A percentile compares a stretch with the other conserved stretches of the same genome.
These are phyloP conservation scores for Turritis glabra DNA, from an alignment of 345 rosid genomes.

Conservation along the genomic window DNA sequence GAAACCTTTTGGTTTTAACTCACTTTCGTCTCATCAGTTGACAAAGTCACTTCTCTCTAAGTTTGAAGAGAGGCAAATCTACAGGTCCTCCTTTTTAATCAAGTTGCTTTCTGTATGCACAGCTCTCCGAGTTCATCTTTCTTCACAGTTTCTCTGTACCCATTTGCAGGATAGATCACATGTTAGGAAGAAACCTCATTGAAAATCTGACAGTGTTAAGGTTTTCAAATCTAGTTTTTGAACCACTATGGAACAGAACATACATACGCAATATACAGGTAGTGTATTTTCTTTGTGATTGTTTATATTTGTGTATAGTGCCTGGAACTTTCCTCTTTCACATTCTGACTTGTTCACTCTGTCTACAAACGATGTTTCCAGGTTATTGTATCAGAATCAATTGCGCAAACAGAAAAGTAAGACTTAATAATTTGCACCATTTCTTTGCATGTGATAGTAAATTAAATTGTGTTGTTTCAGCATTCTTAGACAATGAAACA, in stretches of 20 bases:
- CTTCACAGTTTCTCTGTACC: slow-evolving; percentile 10
- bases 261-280: slow-evolving; percentile 70
- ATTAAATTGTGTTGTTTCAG: slow-evolving; percentile 1
- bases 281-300: slow-evolving; percentile 13
- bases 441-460: slow-evolving; percentile 4
- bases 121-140: background rate
- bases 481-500: background rate
- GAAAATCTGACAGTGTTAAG: slow-evolving; percentile 76
- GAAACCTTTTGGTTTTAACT: slow-evolving; percentile 78
- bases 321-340: background rate
- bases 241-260: slow-evolving; percentile 73
- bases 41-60: slow-evolving; percentile 64
- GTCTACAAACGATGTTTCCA: slow-evolving; percentile 38
- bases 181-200: slow-evolving; percentile 70
- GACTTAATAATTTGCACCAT: background rate
- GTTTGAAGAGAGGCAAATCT: slow-evolving; percentile 66
- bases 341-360: slow-evolving; percentile 16
- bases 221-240: slow-evolving; percentile 76
- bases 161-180: slow-evolving; percentile 71
- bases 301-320: background rate
- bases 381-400: slow-evolving; percentile 66
- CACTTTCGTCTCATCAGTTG: slow-evolving; percentile 51
- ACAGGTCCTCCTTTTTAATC: slow-evolving; percentile 51
- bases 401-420: slow-evolving; percentile 53
- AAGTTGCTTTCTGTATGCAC: slow-evolving; percentile 1